phyloP scores from a whole-genome alignment of 225 moss, liverwort and hornwort genomes.

The Polytrichum formosum region DNA sequence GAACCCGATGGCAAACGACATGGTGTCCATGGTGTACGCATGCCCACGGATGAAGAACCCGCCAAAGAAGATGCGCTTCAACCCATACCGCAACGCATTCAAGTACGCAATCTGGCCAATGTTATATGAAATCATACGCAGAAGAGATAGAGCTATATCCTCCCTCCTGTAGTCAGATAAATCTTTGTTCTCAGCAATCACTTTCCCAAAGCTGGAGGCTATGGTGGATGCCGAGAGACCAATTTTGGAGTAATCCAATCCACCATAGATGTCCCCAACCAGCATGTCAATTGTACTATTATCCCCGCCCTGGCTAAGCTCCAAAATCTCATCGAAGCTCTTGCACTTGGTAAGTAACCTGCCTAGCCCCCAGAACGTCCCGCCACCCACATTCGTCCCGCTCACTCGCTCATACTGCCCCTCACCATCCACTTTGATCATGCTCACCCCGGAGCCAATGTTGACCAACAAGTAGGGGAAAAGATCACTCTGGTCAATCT shows the following conservation, averaged over 20 bases:
- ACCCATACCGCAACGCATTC: constrained; percentile 83
- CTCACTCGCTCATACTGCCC: constrained; percentile 86
- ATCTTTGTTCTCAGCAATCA: constrained; percentile 78
- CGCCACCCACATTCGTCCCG: constrained; percentile 96
- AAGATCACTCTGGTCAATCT: constrained; percentile 67
- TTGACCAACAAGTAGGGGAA: constrained; percentile 96
- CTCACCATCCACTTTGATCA: constrained; percentile 97
- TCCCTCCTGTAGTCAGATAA: constrained; percentile 81
- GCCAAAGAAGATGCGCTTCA: constrained; percentile 97
- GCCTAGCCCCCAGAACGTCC: constrained; percentile 98
- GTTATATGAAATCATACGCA: constrained; percentile 98
- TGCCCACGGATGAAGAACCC: constrained; percentile 98
- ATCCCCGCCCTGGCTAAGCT: constrained; percentile 89
- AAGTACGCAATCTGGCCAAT: constrained; percentile 97
- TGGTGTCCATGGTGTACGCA: constrained; percentile 99
- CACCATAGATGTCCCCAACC: constrained; percentile 98
- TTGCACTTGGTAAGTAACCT: constrained; percentile 92
- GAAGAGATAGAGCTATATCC: constrained; percentile 85
- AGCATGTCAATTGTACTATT: constrained; percentile 98
- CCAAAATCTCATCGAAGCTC: constrained; percentile 95
- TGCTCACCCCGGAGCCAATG: constrained; percentile 95
- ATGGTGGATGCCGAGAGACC: constrained; percentile 95
- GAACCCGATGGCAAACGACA: constrained; percentile 93
- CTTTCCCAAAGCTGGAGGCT: constrained; percentile 98
- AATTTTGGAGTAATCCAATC: constrained; percentile 94